Conservation (phyloP, 2,329 filamentous ascomycete species). For the Aspergillus bombycis region DNA sequence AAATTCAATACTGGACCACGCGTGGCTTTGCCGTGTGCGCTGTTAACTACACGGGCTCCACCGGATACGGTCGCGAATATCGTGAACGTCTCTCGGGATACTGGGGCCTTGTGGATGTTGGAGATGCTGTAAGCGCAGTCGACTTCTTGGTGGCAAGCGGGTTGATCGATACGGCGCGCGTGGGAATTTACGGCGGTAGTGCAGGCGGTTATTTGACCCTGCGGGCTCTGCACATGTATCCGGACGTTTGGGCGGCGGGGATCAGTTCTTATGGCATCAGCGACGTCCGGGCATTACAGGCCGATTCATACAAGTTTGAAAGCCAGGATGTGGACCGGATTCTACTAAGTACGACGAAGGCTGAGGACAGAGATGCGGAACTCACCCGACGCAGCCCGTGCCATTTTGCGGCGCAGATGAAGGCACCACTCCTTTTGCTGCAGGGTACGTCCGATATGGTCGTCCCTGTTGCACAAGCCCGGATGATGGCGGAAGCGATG, state of each 20-base stretch:
- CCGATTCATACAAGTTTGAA: slow-evolving; percentile 61
- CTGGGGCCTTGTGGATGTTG: slow-evolving; percentile 57
- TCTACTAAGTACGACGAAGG: slow-evolving; percentile 41
- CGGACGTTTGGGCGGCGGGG: slow-evolving; percentile 53
- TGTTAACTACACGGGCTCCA: slow-evolving; percentile 59
- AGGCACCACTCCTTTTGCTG: slow-evolving; percentile 57
- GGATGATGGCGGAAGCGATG: slow-evolving; percentile 55
- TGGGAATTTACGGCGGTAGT: slow-evolving; percentile 56
- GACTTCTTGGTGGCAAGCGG: slow-evolving; percentile 44
- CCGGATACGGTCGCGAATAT: slow-evolving; percentile 55
- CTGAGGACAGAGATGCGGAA: slow-evolving; percentile 46
- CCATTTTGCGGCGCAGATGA: slow-evolving; percentile 53
- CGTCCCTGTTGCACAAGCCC: slow-evolving; percentile 61
- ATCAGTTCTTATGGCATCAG: slow-evolving; percentile 57
- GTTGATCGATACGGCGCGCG: slow-evolving; percentile 40
- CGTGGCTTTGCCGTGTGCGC: slow-evolving; percentile 56
- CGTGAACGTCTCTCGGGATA: slow-evolving; percentile 53
- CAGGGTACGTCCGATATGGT: slow-evolving; percentile 61
- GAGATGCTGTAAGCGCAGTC: slow-evolving; percentile 54
- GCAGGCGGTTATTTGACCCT: slow-evolving; percentile 60
- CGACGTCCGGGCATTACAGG: slow-evolving; percentile 51
- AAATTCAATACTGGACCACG: slow-evolving; percentile 57
- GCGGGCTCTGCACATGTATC: slow-evolving; percentile 52
- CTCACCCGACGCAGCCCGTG: slow-evolving; percentile 55
- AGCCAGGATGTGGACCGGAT: slow-evolving; percentile 55